Evolutionary conservation across 768 basidiomycete species (phyloP).

Genomic region (Panaeolus cyanescens): DNA sequence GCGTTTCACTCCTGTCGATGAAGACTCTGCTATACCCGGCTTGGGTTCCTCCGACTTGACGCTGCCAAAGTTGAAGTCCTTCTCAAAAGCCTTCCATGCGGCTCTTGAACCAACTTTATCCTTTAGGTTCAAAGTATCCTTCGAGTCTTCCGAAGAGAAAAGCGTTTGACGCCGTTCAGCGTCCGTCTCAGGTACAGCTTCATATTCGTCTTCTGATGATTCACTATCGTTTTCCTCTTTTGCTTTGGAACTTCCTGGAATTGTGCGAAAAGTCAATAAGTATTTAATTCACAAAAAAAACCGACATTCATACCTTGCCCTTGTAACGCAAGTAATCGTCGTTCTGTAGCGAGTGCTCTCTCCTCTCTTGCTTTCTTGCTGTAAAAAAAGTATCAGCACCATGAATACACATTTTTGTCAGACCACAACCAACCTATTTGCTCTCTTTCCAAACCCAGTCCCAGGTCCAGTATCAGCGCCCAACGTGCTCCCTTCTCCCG

Average conservation of each 20-base stretch:
- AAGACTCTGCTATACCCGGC: not conserved
- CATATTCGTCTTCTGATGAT: conserved; percentile 36
- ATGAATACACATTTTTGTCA: not conserved
- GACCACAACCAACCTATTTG: conserved; percentile 50
- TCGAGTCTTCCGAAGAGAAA: conserved; percentile 43
- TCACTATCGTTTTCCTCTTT: conserved; percentile 18
- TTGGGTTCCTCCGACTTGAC: conserved; percentile 14
- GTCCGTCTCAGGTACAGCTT: conserved; percentile 42
- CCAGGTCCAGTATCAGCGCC: conserved; percentile 48
- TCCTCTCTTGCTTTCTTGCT: conserved; percentile 84
- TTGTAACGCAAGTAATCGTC: conserved; percentile 51
- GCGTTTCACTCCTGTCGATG: not conserved
- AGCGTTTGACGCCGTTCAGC: conserved; percentile 53
- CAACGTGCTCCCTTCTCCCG: conserved; percentile 55
- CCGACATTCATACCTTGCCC: conserved; percentile 24
- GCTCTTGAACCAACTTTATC: conserved; percentile 37
- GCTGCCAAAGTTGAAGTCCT: conserved; percentile 48
- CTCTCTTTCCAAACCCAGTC: conserved; percentile 71
- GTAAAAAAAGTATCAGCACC: conserved; percentile 4
- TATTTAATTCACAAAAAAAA: not conserved
- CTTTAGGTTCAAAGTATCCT: conserved; percentile 32
- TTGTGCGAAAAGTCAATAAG: not conserved
- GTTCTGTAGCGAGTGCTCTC: conserved; percentile 74
- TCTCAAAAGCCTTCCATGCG: conserved; percentile 45
- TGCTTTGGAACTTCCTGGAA: conserved; percentile 8